phyloP scores from a whole-genome alignment of 108 stramenopile species.

The Cyclotella kingstonii region DNA sequence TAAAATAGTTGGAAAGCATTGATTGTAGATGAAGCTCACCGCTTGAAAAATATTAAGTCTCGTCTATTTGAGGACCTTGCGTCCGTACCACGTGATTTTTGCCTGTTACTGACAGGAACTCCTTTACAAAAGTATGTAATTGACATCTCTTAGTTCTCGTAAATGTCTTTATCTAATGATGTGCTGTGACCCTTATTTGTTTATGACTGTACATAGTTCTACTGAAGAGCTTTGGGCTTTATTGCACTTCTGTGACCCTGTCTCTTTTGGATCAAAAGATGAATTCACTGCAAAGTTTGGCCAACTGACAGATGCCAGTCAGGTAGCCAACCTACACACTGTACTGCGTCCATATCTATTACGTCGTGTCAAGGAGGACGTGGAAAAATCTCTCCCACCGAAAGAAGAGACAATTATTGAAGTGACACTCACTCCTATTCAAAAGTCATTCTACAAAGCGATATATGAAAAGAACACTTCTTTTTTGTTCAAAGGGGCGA shows the following conservation, averaged over 20 bases:
- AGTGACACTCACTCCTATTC: conserved; percentile 92
- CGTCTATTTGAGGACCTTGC: conserved; percentile 74
- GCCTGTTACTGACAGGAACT: conserved; percentile 94
- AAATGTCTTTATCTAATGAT: no score
- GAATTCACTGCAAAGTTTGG: conserved; percentile 85
- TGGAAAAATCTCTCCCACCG: conserved; percentile 93
- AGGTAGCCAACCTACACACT: conserved; percentile 89
- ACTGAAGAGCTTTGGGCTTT: conserved; percentile 96
- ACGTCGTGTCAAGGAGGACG: conserved; percentile 97
- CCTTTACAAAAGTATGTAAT: conserved; percentile 99
- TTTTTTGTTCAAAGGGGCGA: conserved; percentile 80
- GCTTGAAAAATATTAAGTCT: conserved; percentile 86
- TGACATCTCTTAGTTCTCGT: no score
- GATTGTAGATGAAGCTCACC: conserved; percentile 94
- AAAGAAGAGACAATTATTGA: conserved; percentile 98
- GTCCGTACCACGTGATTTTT: conserved; percentile 76
- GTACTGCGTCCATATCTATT: conserved; percentile 92
- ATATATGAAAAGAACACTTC: conserved; percentile 96
- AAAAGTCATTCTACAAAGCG: conserved; percentile 96
- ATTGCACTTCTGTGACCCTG: conserved; percentile 77
- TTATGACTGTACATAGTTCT: no score
- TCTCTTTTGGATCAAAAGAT: conserved; percentile 62
- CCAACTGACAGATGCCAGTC: conserved; percentile 75
- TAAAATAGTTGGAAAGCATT: conserved; percentile 78
- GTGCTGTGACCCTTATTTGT: no score